Conservation (phyloP, 352 stramenopile genomes). For the Phytophthora pinifolia region DNA sequence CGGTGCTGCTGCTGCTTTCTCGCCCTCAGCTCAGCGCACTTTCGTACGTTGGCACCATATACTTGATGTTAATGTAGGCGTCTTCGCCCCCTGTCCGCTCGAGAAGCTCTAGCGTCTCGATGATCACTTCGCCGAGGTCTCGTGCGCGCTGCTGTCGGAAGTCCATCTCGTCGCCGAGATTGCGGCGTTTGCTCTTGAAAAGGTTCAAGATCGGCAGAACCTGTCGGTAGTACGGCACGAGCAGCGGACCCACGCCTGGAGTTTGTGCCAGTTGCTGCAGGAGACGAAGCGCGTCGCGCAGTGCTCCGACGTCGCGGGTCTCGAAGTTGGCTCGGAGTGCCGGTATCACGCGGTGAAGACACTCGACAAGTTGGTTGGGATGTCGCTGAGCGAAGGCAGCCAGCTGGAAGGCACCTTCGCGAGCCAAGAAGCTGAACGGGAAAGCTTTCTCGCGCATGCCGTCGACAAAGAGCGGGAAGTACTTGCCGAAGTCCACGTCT, state of each 20-base stretch:
- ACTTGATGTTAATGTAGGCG: constrained; percentile 96
- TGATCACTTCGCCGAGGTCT: constrained; percentile 85
- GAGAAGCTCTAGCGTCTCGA: constrained; percentile 88
- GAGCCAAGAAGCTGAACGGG: constrained; percentile 80
- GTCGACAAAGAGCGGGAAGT: constrained; percentile 92
- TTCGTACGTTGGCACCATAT: constrained; percentile 96
- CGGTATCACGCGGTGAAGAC: constrained; percentile 61
- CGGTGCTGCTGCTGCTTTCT: constrained; percentile 6
- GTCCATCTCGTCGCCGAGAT: constrained; percentile 91
- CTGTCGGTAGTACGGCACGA: constrained; percentile 93
- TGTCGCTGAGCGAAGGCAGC: constrained; percentile 62
- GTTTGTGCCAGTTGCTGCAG: constrained; percentile 61
- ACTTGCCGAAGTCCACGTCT: constrained; percentile 80
- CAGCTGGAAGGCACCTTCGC: constrained; percentile 83
- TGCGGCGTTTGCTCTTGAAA: constrained; percentile 89
- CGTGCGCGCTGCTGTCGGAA: constrained; percentile 82
- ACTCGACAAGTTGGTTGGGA: constrained; percentile 66
- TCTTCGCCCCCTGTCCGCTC: constrained; percentile 85
- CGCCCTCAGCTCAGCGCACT: constrained; percentile 22
- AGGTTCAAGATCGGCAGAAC: constrained; percentile 89
- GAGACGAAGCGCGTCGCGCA: constrained; percentile 58
- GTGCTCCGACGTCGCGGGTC: constrained; percentile 48
- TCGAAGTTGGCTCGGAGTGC: constrained; percentile 76
- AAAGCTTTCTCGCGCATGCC: constrained; percentile 79
- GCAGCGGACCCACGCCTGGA: constrained; percentile 65